phyloP scores from a whole-genome alignment of 495 filamentous ascomycete genomes.

The Tricharina praecox region DNA sequence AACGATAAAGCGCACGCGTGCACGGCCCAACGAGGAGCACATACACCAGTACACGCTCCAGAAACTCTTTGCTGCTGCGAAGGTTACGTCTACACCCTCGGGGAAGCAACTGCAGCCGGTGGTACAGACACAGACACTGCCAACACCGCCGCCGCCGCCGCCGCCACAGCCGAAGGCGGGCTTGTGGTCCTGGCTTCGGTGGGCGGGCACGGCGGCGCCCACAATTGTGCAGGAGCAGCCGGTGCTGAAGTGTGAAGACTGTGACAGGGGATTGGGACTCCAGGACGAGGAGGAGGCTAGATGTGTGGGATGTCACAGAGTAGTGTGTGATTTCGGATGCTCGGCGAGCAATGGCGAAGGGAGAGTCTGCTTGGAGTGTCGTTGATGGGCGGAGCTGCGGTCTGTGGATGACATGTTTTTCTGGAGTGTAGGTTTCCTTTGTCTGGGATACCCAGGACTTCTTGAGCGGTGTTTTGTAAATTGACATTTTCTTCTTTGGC shows the following conservation, averaged over 20 bases:
- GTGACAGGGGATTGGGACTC: background rate
- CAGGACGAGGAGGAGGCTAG: slow-evolving; percentile 3
- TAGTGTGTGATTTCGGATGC: slow-evolving; percentile 7
- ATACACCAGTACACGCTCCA: slow-evolving; percentile 6
- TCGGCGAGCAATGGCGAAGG: slow-evolving; percentile 4
- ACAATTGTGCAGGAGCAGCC: background rate
- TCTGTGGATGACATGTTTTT: background rate
- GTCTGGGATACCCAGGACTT: too few species aligned
- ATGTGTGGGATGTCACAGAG: background rate
- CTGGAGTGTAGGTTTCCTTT: background rate
- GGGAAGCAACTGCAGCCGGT: background rate
- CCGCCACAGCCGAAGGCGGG: background rate
- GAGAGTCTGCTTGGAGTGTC: slow-evolving; percentile 5
- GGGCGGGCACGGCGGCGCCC: background rate
- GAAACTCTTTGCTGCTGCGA: slow-evolving; percentile 6
- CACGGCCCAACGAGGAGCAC: slow-evolving; percentile 4
- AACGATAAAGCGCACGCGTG: slow-evolving; percentile 2
- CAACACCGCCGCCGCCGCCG: too few species aligned
- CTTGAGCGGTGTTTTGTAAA: too few species aligned
- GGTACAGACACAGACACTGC: too few species aligned
- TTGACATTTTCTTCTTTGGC: too few species aligned
- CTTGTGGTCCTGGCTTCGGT: background rate
- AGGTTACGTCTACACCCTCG: background rate
- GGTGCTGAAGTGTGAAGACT: slow-evolving; percentile 1
- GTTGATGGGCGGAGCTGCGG: background rate